phyloP scores from a whole-genome alignment of 2,329 filamentous ascomycete genomes.

The Aciculosporium take region DNA sequence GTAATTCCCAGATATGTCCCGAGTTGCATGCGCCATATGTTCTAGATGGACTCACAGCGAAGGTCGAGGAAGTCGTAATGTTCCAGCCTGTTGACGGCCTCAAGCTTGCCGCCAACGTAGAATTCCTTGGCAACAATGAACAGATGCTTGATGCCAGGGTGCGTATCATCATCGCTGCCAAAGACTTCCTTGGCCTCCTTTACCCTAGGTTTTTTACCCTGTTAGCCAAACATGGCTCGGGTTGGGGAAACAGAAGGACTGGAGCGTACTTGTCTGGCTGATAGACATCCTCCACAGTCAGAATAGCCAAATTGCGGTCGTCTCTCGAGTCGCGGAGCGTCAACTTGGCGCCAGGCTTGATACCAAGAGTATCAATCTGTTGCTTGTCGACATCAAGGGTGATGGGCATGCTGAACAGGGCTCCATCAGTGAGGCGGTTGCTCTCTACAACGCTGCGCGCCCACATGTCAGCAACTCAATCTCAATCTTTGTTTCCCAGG shows the following conservation, averaged over 20 bases:
- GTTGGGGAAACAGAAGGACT: background rate
- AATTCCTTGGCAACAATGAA: conserved; percentile 68
- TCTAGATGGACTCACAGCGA: conserved; percentile 49
- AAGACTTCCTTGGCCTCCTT: conserved; percentile 92
- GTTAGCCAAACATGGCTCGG: background rate
- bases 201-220: conserved; percentile 38
- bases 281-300: conserved; percentile 94
- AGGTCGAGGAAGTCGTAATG: conserved; percentile 99
- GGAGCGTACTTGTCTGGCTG: conserved; percentile 71
- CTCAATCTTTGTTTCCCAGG: too few relatives aligned
- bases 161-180: conserved; percentile 74
- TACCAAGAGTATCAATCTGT: conserved; percentile 56
- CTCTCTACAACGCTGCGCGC: conserved; percentile 67
- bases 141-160: conserved; percentile 87
- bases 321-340: conserved; percentile 92
- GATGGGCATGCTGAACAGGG: conserved; percentile 94
- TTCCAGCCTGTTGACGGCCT: conserved; percentile 86
- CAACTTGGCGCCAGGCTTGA: conserved; percentile 70
- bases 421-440: conserved; percentile 73
- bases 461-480: background rate
- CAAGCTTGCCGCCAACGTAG: conserved; percentile 91
- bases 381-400: conserved; percentile 72
- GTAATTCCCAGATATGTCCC: background rate
- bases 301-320: conserved; percentile 87
- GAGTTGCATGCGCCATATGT: background rate